phyloP scores from a whole-genome alignment of 2,329 filamentous ascomycete genomes.

The Penicillium sp. region DNA sequence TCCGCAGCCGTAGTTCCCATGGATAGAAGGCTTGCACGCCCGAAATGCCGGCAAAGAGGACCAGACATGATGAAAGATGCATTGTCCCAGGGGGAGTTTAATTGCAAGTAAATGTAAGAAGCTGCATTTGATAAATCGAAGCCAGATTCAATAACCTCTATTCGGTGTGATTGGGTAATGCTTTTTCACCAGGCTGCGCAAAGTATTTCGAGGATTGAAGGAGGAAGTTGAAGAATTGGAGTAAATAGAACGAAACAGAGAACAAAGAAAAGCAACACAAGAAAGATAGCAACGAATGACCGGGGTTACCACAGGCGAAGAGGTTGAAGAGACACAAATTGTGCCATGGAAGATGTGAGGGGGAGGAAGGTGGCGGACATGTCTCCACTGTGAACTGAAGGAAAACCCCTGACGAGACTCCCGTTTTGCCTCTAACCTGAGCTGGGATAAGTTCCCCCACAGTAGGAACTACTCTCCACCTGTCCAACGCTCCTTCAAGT shows the following conservation, averaged over 20 bases:
- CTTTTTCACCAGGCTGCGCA: background rate
- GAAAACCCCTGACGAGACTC: slow-evolving; percentile 6
- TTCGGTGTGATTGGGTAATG: background rate
- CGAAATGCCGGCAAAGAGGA: slow-evolving; percentile 31
- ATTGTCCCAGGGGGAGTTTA: slow-evolving; percentile 30
- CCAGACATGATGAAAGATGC: slow-evolving; percentile 40
- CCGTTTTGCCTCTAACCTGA: background rate
- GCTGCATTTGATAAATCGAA: slow-evolving; percentile 9
- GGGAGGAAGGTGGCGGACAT: background rate
- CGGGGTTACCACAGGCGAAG: background rate
- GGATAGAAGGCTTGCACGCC: slow-evolving; percentile 47
- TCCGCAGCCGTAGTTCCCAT: slow-evolving; percentile 33
- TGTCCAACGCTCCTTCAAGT: slow-evolving; percentile 1
- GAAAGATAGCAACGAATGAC: background rate
- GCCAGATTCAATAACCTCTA: background rate
- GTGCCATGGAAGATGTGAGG: slow-evolving; percentile 6
- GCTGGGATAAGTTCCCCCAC: background rate
- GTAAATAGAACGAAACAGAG: background rate
- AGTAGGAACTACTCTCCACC: background rate
- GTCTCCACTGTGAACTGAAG: background rate
- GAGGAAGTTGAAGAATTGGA: background rate
- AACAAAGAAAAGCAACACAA: background rate
- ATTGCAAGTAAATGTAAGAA: background rate
- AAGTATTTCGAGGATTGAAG: background rate
- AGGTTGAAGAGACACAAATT: background rate